Base-by-base conservation (phyloP, 352 stramenopile genomes). In the Phytophthora colocasiae region DNA sequence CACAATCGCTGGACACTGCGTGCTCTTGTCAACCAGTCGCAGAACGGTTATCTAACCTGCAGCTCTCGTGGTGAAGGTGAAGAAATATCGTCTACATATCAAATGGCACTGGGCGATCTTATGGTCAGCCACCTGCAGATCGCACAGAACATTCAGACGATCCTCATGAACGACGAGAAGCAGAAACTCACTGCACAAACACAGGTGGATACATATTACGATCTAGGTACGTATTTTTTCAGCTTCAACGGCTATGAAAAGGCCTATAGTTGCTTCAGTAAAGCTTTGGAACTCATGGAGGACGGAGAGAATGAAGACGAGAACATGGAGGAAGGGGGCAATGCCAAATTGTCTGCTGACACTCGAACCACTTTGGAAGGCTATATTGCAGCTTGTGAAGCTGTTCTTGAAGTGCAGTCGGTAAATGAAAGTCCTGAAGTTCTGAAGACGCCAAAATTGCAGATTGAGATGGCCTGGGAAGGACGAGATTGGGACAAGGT, bases 1-100 rank as follows among this genome's bases (percentile, higher is more conserved):
- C 84, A 91, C 66, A 84, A 89, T 24, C 87, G 87, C 27, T 95
- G 87, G 87, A 89, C 83, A 46, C 58, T 95, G 51, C 85, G 87
- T 27, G 75, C 82, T 29, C 75, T 93, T 36, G 81, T 90, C 45
- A 83, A 73, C 14, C 81, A 93, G 70, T 81, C 82, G 10, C 81
- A 90, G 63, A 93, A 77, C 46, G 81, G 82, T 8, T 91, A 89
- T 54, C 48, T 93, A n/a, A 91, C 82, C 17, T 82, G 75, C 24
- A 91, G 72, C 39, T 89, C 71, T 17, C 81, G 84, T 45, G 77
- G 73, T 53, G 85, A 92, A 27, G 83, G 80, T 5, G 85, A 93
- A 32, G 85, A 92, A 63, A 63, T 88, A 17, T 76, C 76, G 52
- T 69, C 71, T 44, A 78, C 71, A n/a, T 91, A 89, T 63, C 82